Base-by-base conservation (phyloP, 2,329 filamentous ascomycete species). In the Monilinia fructicola region DNA sequence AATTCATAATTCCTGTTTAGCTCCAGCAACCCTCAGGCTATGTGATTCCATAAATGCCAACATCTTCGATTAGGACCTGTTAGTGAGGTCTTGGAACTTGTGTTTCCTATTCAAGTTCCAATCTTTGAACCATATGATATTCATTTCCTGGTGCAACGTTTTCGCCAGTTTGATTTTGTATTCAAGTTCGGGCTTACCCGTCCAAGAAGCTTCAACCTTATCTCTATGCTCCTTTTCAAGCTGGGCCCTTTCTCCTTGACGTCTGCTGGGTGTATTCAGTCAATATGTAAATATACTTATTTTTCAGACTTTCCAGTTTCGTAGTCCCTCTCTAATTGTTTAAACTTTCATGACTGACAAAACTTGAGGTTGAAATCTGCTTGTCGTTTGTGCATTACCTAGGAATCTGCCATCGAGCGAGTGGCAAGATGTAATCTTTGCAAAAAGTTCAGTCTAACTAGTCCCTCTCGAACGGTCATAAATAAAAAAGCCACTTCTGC, bases 161-260 rank as follows among this genome's bases (percentile, higher is more conserved):
- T 80, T 79, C 0, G 77, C 75, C 18, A 73, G 70, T 60, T 83
- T 79, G 77, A 85, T 81, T 61, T 76, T 75, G 40, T 70, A 67
- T 26, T 76, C 71, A 1, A 77, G 78, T n/a, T 76, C 73, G 5
- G 71, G 67, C 58, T 78, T 77, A 23, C 73, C 73, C 7, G 72
- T 71, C 78, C 79, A 83, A 69, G 79, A 82, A 0, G 63, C 70
- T 21, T 69, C 59, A 10, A 85, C 76, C 50, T 77, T 73, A 18
- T 70, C 68, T 0, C 77, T 71, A 70, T 85, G 85, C 42, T 78
- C 73, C 4, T 78, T 76, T 69, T 85, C 82, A 7, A 83, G 74
- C 9, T 71, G 73, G 12, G 73, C 73, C 71, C 85, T 84, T 54
- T 78, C 75, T 0, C 71, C 72, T 0, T 79, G 75, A 0, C 83